These are phyloP conservation scores for Excoecaria cochinchinensis DNA, from an alignment of 345 rosid genomes.

Conservation along the genomic window DNA sequence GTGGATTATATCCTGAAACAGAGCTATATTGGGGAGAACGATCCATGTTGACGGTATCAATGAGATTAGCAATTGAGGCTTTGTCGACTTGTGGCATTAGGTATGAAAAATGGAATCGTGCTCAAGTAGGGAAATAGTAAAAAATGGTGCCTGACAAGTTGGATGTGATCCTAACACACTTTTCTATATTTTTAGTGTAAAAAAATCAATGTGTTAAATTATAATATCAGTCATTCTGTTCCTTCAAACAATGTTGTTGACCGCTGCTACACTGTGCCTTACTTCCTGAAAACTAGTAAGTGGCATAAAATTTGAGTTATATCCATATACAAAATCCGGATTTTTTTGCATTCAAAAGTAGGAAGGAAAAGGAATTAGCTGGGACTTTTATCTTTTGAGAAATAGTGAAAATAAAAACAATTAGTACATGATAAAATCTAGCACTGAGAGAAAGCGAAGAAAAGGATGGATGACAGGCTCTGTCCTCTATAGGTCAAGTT, in stretches of 20 bases:
- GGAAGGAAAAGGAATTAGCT: neutral
- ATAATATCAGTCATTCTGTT: neutral
- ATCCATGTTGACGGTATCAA: no score
- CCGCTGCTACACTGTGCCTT: conserved; percentile 8
- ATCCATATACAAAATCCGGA: neutral
- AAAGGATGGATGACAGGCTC: neutral
- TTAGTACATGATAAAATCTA: neutral
- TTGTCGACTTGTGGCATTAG: no score
- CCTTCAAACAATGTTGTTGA: conserved; percentile 7
- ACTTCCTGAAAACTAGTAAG: neutral
- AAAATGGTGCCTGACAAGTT: neutral
- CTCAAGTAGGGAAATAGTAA: no score
- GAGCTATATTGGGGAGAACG: no score
- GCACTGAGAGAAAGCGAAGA: neutral
- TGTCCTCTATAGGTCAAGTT: neutral
- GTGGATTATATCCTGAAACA: no score
- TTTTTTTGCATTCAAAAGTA: neutral
- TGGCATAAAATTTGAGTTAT: neutral
- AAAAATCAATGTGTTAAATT: conserved; percentile 9
- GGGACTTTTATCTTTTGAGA: neutral
- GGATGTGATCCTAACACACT: conserved; percentile 2
- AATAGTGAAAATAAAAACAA: conserved; percentile 9
- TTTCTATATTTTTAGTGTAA: conserved; percentile 4
- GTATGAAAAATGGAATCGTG: no score
- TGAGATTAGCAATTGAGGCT: no score